phyloP scores from a whole-genome alignment of 371 early-diverging fungal genomes.

The Haplosporangium sp. region DNA sequence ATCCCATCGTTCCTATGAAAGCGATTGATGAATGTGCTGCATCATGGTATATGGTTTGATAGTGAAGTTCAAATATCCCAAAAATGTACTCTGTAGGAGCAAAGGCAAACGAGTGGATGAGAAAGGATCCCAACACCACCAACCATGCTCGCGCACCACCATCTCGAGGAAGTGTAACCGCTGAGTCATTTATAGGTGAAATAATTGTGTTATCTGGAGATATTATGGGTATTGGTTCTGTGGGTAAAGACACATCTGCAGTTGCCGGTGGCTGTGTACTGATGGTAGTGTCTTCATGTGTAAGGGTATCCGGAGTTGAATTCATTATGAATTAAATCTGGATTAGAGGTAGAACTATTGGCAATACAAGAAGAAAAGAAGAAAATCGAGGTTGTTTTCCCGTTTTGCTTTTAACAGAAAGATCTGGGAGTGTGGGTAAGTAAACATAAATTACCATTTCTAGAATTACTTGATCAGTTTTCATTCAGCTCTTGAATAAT shows the following conservation, averaged over 20 bases:
- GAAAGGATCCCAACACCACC: constrained; percentile 41
- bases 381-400: not conserved
- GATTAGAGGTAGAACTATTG: not conserved
- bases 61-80: constrained; percentile 49
- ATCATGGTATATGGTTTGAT: constrained; percentile 26
- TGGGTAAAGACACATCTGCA: not conserved
- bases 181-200: not conserved
- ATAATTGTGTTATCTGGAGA: not conserved
- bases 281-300: not conserved
- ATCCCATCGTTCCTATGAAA: constrained; percentile 49
- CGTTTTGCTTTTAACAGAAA: not conserved
- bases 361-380: not conserved
- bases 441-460: constrained; percentile 28
- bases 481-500: no score
- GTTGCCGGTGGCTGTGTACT: not conserved
- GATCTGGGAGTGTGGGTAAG: constrained; percentile 18
- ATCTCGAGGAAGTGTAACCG: constrained; percentile 9
- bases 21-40: constrained; percentile 43
- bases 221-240: not conserved
- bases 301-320: not conserved
- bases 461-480: not conserved
- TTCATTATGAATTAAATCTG: constrained; percentile 6
- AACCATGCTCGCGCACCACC: constrained; percentile 44
- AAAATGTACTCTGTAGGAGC: constrained; percentile 51
- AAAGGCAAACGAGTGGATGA: constrained; percentile 48